These are phyloP conservation scores for Westerdykella ornata DNA, from an alignment of 2,329 filamentous ascomycete genomes.

Conservation along the genomic window DNA sequence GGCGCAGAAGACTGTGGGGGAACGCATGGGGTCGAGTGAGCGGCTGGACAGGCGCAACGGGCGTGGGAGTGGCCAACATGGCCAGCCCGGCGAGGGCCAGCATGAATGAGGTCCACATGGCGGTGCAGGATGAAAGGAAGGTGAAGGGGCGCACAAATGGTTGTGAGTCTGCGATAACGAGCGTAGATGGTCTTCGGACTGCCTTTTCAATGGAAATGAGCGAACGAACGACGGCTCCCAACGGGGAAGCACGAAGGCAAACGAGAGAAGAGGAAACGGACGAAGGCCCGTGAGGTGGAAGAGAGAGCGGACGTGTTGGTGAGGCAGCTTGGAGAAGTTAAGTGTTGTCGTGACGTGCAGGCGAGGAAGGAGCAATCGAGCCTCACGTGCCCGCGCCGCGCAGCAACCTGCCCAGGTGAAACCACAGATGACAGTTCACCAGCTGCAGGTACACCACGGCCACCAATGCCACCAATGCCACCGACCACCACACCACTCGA, in stretches of 20 bases:
- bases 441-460: too few species aligned
- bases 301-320: not conserved
- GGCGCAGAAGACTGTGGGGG: conserved; percentile 11
- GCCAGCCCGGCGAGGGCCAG: conserved; percentile 19
- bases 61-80: conserved; percentile 20
- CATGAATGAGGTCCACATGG: conserved; percentile 19
- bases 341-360: not conserved
- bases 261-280: not conserved
- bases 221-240: too few species aligned
- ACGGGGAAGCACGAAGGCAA: not conserved
- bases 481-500: too few species aligned
- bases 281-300: not conserved
- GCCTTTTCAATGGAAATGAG: too few species aligned
- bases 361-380: not conserved
- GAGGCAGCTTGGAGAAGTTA: not conserved
- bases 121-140: not conserved
- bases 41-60: conserved; percentile 14
- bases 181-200: too few species aligned
- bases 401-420: too few species aligned
- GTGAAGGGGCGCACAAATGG: too few species aligned
- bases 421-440: too few species aligned
- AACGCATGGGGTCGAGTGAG: conserved; percentile 3
- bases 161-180: too few species aligned
- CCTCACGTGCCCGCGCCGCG: not conserved
- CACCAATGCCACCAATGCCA: too few species aligned